These are phyloP conservation scores for Sporobolomyces phaffii DNA, from an alignment of 768 basidiomycete genomes.

Conservation along the genomic window DNA sequence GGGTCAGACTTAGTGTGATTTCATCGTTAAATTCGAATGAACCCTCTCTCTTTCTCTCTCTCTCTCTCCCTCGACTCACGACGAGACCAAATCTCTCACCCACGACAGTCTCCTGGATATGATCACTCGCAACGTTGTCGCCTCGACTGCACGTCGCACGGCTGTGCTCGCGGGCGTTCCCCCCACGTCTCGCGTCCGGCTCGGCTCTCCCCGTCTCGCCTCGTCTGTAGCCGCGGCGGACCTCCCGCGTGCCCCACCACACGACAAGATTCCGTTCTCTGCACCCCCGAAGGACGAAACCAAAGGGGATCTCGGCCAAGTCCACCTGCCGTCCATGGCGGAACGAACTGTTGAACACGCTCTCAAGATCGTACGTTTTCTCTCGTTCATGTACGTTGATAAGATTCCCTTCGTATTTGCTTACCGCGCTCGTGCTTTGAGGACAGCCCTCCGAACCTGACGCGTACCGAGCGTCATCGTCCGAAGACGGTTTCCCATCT, in stretches of 20 bases:
- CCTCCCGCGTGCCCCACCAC: neutral
- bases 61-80: neutral
- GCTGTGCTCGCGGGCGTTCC: too few species aligned
- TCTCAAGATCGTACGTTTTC: neutral
- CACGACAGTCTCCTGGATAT: too few species aligned
- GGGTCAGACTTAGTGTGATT: too few species aligned
- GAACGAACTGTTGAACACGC: neutral
- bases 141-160: too few species aligned
- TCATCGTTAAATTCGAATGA: too few species aligned
- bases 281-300: neutral
- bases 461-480: neutral
- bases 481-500: neutral
- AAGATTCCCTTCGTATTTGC: too few species aligned
- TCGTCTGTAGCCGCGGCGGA: neutral
- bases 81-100: neutral
- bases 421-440: too few species aligned
- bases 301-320: neutral
- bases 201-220: neutral
- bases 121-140: too few species aligned
- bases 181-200: neutral
- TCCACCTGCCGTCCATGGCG: constrained; percentile 5
- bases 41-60: neutral
- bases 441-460: constrained; percentile 8
- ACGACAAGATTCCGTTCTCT: neutral
- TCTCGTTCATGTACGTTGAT: too few species aligned